These are phyloP conservation scores for Stipa capillata DNA, from an alignment of 176 grass and related monocot genomes.

Conservation along the genomic window DNA sequence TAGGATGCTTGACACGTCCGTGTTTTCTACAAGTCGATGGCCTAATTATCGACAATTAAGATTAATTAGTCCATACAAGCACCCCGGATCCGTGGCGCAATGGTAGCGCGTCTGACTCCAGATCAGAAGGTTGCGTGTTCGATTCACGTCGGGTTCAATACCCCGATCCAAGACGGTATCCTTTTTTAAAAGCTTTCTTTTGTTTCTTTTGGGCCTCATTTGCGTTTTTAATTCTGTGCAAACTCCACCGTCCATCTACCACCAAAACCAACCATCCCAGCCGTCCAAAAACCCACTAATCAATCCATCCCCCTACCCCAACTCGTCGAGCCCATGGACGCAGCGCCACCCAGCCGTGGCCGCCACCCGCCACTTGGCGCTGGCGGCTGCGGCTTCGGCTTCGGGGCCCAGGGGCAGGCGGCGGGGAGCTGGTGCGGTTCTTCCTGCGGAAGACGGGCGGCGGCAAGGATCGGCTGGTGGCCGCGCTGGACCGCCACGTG, in stretches of 20 bases:
- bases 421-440: conserved; percentile 46
- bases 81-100: conserved; percentile 90
- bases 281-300: neutral
- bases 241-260: neutral
- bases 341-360: neutral
- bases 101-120: conserved; percentile 99
- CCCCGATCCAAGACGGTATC: conserved; percentile 13
- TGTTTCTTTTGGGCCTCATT: neutral
- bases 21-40: no score
- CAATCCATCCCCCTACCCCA: conserved; percentile 13
- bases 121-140: conserved; percentile 99
- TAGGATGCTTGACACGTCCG: no score
- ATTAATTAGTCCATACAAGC: accelerated
- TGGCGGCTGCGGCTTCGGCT: neutral
- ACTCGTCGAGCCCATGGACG: conserved; percentile 21
- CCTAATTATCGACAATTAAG: no score
- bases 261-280: neutral
- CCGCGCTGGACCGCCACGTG: conserved; percentile 67
- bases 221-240: no score
- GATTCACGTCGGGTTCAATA: conserved; percentile 99
- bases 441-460: conserved; percentile 45
- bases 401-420: conserved; percentile 8
- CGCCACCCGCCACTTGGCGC: neutral
- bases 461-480: conserved; percentile 63
- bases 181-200: no score